Conservation (phyloP, 495 filamentous ascomycete genomes). For the Oidiodendron maius region DNA sequence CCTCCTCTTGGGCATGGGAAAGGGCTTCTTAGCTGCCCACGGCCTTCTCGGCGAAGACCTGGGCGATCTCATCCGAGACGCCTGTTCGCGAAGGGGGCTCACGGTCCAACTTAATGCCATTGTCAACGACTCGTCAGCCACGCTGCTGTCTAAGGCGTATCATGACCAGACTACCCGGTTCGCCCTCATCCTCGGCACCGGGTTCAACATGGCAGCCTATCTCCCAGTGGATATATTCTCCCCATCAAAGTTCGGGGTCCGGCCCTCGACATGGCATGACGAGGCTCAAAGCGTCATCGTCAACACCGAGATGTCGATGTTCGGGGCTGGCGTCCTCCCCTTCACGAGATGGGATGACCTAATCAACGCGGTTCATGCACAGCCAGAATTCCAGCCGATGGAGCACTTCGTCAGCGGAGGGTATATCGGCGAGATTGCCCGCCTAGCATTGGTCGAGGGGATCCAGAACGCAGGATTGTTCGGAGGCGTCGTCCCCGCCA, state of each 20-base stretch:
- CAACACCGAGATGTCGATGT: conserved; percentile 86
- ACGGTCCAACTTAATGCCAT: conserved; percentile 68
- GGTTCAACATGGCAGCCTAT: conserved; percentile 48
- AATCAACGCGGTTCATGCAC: conserved; percentile 56
- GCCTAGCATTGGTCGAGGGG: conserved; percentile 61
- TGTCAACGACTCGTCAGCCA: conserved; percentile 79
- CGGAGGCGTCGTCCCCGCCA: conserved; percentile 47
- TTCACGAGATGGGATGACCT: conserved; percentile 67
- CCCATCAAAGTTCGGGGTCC: conserved; percentile 39
- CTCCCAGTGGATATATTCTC: conserved; percentile 47
- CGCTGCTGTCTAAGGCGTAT: conserved; percentile 74
- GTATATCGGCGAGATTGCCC: conserved; percentile 78
- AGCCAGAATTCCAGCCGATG: conserved; percentile 78
- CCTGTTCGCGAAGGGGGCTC: conserved; percentile 34
- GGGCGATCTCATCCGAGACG: conserved; percentile 43
- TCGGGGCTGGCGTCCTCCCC: conserved; percentile 61
- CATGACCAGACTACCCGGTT: conserved; percentile 53
- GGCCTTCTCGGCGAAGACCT: conserved; percentile 46
- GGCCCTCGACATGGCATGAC: conserved; percentile 51
- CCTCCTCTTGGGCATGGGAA: conserved; percentile 77
- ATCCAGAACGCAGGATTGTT: conserved; percentile 48
- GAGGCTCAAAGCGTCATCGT: conserved; percentile 54
- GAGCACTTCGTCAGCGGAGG: conserved; percentile 79
- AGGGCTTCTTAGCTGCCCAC: conserved; percentile 59
- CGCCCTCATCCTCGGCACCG: conserved; percentile 51